Evolutionary conservation across 805 yeast species (phyloP).

Genomic region (Candida incommunis): DNA sequence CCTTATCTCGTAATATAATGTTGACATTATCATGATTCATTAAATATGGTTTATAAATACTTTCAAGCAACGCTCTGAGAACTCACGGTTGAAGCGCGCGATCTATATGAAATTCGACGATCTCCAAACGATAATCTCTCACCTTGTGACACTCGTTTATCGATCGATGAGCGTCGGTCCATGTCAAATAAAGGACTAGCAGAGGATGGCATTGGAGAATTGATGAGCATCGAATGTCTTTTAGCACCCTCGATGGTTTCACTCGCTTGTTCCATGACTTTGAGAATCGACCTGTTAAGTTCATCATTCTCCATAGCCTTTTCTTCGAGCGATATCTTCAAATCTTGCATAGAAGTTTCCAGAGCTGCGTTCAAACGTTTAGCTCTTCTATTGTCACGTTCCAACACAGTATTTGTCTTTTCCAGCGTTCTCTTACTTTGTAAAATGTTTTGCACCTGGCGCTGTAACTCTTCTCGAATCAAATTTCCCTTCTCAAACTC

Average conservation of each 20-base stretch:
- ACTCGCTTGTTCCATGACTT: slow-evolving; percentile 17
- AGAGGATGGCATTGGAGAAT: background rate
- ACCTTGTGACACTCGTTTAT: background rate
- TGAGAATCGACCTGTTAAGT: slow-evolving; percentile 15
- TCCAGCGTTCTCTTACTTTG: slow-evolving; percentile 14
- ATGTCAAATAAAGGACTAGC: background rate
- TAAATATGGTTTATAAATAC: slow-evolving; percentile 1
- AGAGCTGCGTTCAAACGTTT: slow-evolving; percentile 13
- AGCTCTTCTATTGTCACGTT: slow-evolving; percentile 13
- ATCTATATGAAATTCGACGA: background rate
- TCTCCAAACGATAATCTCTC: background rate
- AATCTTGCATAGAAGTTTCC: slow-evolving; percentile 17
- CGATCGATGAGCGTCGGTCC: background rate
- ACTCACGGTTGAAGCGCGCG: background rate
- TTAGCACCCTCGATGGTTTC: slow-evolving; percentile 16
- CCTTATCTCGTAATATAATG: too few species aligned
- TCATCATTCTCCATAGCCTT: slow-evolving; percentile 23
- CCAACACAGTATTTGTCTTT: slow-evolving; percentile 11
- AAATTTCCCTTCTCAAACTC: slow-evolving; percentile 11
- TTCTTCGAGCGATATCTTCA: slow-evolving; percentile 22
- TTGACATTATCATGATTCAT: background rate
- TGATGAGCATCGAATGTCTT: slow-evolving; percentile 10
- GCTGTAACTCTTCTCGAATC: slow-evolving; percentile 16
- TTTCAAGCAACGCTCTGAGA: background rate
- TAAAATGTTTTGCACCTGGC: slow-evolving; percentile 18